Base-by-base conservation (phyloP, 1,284 basidiomycete genomes). In the Ustilago vetiveriae region DNA sequence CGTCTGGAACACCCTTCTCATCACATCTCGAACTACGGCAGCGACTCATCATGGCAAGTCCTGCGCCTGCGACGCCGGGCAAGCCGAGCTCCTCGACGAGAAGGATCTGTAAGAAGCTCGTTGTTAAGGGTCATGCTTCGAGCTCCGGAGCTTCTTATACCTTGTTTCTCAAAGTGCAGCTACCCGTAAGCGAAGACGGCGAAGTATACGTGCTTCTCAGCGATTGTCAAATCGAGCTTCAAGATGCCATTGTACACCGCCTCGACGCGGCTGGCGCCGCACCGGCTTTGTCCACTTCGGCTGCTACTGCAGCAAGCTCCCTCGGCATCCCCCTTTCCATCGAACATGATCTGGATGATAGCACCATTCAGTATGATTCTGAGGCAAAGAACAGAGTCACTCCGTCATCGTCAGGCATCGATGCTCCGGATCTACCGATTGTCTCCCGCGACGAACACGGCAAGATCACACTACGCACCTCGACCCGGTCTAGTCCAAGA, bases 21-120 rank as follows among this genome's bases (percentile, higher is more conserved):
- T n/a, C n/a, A n/a, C n/a, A n/a, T n/a, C n/a, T n/a, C n/a, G n/a
- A n/a, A n/a, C n/a, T n/a, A n/a, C n/a, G n/a, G n/a, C n/a, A n/a
- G n/a, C n/a, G n/a, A n/a, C n/a, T 30, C 29, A 13, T 4, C 17
- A 57, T 65, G 62, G 16, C 46, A 10, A n/a, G n/a, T n/a, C n/a
- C n/a, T n/a, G n/a, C n/a, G 2, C 26, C 37, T 21, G 35, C 16
- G 6, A 38, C 54, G 14, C 22, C 45, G 17, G 29, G n/a, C n/a
- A n/a, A n/a, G n/a, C n/a, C n/a, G n/a, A 49, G 29, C 29, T 33
- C 50, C 7, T 4, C 45, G 3, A 41, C 13, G 4, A 10, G 49
- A 8, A 53, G 66, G 29, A 50, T 72, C 32, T 68, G 69, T 50
- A 62, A 67, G 43, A 72, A 68, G 47, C 54, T 72, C 27, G 58